Evolutionary conservation across 257 asterid species (phyloP), one percentile per base, ranked within the genome.

Genomic region (Solanum chilense): DNA sequence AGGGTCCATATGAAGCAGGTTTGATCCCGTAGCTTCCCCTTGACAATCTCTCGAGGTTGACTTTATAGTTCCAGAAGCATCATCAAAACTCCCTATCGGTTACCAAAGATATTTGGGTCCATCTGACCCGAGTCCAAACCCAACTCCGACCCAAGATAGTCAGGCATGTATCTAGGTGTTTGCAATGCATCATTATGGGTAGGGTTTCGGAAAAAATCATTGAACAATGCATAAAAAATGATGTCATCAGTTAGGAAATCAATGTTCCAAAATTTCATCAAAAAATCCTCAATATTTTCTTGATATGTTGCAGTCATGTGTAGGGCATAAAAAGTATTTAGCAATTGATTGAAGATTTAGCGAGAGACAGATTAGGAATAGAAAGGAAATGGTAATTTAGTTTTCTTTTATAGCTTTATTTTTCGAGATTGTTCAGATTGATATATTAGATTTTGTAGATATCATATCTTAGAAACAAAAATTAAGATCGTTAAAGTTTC

Each of bases 181-280:
- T 89, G 88, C 76, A 82, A 85, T 16, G 87, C 93, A 13, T 88
- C 85, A 49, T 41, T 92, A 44, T 93, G 44, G 42, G 90, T 47
- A 16, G 92, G 91, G 35, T 44, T 77, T 25, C 82, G 80, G 25
- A 88, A 89, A 44, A 91, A 87, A 90, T 94, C 98, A 18, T 94
- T 94, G 82, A 96, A 91, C 25, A 93, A 89, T 83, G 93, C 91
- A 87, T 95, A 78, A 95, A 92, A 85, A 93, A 95, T n/a, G 16
- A 95, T 89, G 42, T 90, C 96, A 31, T 91, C 96, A 23, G 89
- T 83, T 14, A 73, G 73, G 10, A 82, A 87, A 88, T 84, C 92
- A 88, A 86, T 88, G 27, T 86, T 88, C 37, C 25, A 86, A 31
- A 76, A 71, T 58, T 39, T 49, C 70, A 84, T 85, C 6, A 31